Evolutionary conservation across 495 filamentous ascomycete genomes (phyloP).

Genomic region (Podospora conica): DNA sequence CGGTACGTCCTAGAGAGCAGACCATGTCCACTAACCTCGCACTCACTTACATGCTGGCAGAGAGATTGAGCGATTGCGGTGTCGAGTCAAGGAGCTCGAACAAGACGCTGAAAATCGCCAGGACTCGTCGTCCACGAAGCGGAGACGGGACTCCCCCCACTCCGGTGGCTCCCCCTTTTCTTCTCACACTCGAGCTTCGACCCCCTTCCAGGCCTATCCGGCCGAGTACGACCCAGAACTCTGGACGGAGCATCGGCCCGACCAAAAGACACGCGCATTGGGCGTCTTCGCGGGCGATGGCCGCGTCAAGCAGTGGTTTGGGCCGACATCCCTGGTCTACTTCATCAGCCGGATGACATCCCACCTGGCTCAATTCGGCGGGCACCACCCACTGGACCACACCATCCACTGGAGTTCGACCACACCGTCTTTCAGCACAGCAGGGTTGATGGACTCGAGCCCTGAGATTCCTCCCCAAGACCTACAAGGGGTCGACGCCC

Average conservation of each 20-base stretch:
- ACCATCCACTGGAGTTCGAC: constrained; percentile 5
- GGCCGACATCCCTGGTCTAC: constrained; percentile 36
- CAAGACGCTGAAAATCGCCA: constrained; percentile 22
- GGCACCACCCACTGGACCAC: constrained; percentile 24
- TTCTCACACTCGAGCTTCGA: background rate
- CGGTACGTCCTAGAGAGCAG: constrained; percentile 11
- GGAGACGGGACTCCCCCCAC: background rate
- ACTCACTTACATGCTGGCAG: constrained; percentile 10
- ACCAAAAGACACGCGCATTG: constrained; percentile 18
- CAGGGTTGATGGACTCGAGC: background rate
- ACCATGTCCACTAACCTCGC: background rate
- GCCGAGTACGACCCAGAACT: background rate
- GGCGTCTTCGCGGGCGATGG: constrained; percentile 26
- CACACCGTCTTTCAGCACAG: background rate
- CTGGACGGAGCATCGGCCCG: constrained; percentile 1
- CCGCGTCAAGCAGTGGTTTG: constrained; percentile 30
- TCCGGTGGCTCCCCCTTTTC: background rate
- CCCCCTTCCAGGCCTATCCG: background rate
- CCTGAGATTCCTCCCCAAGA: background rate
- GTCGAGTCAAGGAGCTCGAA: constrained; percentile 35
- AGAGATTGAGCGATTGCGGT: constrained; percentile 39
- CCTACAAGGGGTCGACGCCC: background rate
- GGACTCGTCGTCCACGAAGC: constrained; percentile 3
- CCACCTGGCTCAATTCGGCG: constrained; percentile 28
- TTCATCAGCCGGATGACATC: constrained; percentile 33